Evolutionary conservation across 2,329 filamentous ascomycete genomes (phyloP).

Genomic region (Thielaviopsis populi): DNA sequence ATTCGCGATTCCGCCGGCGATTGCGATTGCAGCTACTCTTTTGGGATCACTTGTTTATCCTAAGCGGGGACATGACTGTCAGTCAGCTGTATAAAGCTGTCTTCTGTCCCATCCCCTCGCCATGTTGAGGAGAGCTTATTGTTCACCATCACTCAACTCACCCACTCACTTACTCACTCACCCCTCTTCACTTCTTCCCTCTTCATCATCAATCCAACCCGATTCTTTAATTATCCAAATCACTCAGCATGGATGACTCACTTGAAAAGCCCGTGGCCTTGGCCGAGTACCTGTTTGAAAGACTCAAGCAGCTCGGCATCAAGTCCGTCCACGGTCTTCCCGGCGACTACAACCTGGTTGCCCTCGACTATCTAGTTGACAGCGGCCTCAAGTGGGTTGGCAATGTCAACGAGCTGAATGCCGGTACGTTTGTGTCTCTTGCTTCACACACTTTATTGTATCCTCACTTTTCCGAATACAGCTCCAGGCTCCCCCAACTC

Average conservation of each 20-base stretch:
- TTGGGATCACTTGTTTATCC: background rate
- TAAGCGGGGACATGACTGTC: background rate
- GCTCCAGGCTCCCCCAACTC: background rate
- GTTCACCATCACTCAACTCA: background rate
- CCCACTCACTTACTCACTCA: background rate
- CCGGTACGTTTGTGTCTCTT: conserved; percentile 33
- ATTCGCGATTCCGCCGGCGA: background rate
- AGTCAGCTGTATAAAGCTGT: conserved; percentile 10
- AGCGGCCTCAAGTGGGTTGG: conserved; percentile 48
- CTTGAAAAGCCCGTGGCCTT: conserved; percentile 41
- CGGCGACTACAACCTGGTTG: conserved; percentile 57
- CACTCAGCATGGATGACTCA: conserved; percentile 8
- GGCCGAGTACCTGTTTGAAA: conserved; percentile 51
- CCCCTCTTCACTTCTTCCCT: background rate
- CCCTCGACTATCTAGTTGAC: conserved; percentile 49
- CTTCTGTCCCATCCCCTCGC: background rate
- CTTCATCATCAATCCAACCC: background rate
- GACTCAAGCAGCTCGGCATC: conserved; percentile 49
- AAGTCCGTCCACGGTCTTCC: conserved; percentile 54
- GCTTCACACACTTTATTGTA: background rate
- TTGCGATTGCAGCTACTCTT: background rate
- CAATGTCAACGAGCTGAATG: conserved; percentile 60
- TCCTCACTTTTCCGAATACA: background rate
- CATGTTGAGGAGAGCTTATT: background rate
- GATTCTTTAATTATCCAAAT: background rate